phyloP scores from a whole-genome alignment of 306 rosid species.

The Cajanus cajan region DNA sequence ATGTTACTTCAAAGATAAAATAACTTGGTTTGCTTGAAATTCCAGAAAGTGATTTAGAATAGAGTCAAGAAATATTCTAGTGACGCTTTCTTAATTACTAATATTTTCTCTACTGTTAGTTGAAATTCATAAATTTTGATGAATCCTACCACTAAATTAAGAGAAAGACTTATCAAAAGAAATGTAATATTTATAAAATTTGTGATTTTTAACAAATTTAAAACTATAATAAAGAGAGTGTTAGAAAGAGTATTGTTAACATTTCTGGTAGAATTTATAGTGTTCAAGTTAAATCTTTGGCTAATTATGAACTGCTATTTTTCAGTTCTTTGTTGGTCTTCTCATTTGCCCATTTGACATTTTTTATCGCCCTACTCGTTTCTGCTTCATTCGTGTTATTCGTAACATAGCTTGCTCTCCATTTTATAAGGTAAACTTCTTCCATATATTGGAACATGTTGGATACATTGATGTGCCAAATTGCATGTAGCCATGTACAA shows the following conservation, averaged over 20 bases:
- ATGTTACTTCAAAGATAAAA: neutral
- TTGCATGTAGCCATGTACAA: neutral
- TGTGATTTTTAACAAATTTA: too few species aligned
- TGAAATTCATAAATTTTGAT: too few species aligned
- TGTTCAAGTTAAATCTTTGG: neutral
- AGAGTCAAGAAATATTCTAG: too few species aligned
- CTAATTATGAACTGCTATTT: slow-evolving; percentile 25
- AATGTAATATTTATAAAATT: too few species aligned
- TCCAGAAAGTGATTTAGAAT: neutral
- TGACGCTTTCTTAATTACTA: too few species aligned
- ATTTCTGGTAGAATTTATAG: neutral
- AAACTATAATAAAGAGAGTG: too few species aligned
- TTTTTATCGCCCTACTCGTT: slow-evolving; percentile 82
- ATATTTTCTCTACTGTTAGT: too few species aligned
- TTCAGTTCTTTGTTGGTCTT: slow-evolving; percentile 54
- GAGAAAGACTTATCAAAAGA: too few species aligned
- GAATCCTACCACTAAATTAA: too few species aligned
- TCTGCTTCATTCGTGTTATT: slow-evolving; percentile 67
- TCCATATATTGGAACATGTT: neutral
- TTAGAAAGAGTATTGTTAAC: too few species aligned
- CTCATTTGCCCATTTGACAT: slow-evolving; percentile 79
- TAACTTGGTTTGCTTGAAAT: neutral
- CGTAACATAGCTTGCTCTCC: slow-evolving; percentile 84
- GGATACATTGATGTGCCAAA: neutral
- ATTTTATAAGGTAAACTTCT: slow-evolving; percentile 64